Conservation (phyloP, 1,139 yeast species). For the Suhomyces panamericanus region DNA sequence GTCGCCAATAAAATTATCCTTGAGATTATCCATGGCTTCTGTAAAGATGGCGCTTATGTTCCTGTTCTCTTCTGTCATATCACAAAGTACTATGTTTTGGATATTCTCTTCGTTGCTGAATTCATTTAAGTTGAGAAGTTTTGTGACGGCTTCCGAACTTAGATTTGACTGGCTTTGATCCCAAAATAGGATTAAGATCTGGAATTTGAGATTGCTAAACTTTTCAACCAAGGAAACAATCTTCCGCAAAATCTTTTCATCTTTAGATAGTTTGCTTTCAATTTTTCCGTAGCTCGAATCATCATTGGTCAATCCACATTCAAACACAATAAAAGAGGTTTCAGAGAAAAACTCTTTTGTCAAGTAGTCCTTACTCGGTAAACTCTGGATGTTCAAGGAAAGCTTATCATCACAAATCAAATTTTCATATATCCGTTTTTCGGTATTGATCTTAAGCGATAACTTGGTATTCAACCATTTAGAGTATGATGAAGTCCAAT, state of each 20-base stretch:
- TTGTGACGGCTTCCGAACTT: conserved; percentile 18
- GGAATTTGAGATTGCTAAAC: conserved; percentile 37
- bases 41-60: conserved; percentile 32
- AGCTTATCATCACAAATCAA: conserved; percentile 25
- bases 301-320: conserved; percentile 41
- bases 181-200: conserved; percentile 43
- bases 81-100: conserved; percentile 30
- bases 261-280: conserved; percentile 34
- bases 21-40: conserved; percentile 27
- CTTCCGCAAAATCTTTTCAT: conserved; percentile 39
- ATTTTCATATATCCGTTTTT: conserved; percentile 30
- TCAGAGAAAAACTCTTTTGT: conserved; percentile 38
- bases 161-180: conserved; percentile 29
- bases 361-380: conserved; percentile 40
- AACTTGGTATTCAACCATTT: conserved; percentile 50
- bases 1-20: conserved; percentile 29
- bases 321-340: conserved; percentile 44
- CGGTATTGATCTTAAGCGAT: conserved; percentile 29
- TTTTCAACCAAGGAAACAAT: conserved; percentile 37
- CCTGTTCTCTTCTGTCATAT: conserved; percentile 33
- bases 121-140: conserved; percentile 20
- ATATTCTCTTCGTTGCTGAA: conserved; percentile 17
- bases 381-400: conserved; percentile 30
- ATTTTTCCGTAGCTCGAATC: conserved; percentile 20
- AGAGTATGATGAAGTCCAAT: conserved; percentile 43